Evolutionary conservation across 768 basidiomycete species (phyloP).

Genomic region (Exidia glandulosa): DNA sequence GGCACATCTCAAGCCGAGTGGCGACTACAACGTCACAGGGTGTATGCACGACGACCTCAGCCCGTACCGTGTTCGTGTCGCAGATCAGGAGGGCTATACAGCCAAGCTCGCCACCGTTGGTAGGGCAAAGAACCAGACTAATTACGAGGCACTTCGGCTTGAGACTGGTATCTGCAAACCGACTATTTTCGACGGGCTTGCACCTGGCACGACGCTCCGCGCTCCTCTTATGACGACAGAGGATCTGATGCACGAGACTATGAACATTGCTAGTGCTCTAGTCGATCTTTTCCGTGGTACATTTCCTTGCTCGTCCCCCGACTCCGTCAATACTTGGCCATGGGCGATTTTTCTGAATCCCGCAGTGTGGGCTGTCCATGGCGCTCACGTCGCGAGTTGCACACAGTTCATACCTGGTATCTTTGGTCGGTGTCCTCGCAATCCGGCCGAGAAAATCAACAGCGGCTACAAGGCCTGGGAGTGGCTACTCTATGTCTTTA

Average conservation of each 20-base stretch:
- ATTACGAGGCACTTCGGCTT: conserved; percentile 11
- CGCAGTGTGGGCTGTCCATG: conserved; percentile 26
- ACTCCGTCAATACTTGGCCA: conserved; percentile 19
- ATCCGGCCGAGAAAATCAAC: conserved; percentile 28
- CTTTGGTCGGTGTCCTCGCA: conserved; percentile 30
- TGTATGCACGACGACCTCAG: conserved; percentile 15
- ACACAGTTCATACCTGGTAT: conserved; percentile 26
- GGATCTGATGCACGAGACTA: conserved; percentile 30
- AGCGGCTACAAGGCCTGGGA: conserved; percentile 32
- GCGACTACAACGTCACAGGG: conserved; percentile 12
- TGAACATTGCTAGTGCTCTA: conserved; percentile 29
- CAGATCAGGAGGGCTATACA: background rate
- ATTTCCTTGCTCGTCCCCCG: conserved; percentile 13
- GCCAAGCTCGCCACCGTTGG: background rate
- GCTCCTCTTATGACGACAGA: background rate
- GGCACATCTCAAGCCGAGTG: conserved; percentile 16
- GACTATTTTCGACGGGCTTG: conserved; percentile 26
- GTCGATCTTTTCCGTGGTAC: conserved; percentile 22
- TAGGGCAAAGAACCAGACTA: background rate
- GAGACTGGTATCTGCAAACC: conserved; percentile 27
- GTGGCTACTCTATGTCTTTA: conserved; percentile 21
- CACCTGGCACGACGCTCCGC: conserved; percentile 8
- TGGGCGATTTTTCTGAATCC: conserved; percentile 20
- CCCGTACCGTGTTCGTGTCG: background rate
- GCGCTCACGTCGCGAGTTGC: conserved; percentile 18